These are phyloP conservation scores for Sanguinoderma infundibulare DNA, from an alignment of 1,284 basidiomycete species.

Conservation along the genomic window DNA sequence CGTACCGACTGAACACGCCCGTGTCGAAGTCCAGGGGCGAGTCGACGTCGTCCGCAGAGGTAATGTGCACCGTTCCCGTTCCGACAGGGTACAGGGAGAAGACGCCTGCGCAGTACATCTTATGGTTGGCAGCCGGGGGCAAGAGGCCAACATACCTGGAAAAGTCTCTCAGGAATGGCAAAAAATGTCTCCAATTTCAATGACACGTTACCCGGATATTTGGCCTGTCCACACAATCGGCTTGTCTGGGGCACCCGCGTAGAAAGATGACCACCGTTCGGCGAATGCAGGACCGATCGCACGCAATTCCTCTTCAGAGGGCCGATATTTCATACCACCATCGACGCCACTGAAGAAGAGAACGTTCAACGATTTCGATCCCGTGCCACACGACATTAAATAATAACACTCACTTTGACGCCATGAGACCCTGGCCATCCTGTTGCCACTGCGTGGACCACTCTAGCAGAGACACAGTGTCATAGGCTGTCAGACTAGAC, in stretches of 20 bases:
- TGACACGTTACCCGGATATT: not conserved
- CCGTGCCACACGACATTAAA: not conserved
- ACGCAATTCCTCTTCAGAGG: constrained; percentile 43
- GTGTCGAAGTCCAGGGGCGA: constrained; percentile 42
- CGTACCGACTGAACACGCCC: constrained; percentile 12
- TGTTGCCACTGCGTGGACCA: constrained; percentile 44
- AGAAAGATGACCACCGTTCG: constrained; percentile 44
- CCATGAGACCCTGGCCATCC: constrained; percentile 49
- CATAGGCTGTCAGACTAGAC: not conserved
- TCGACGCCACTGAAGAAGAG: constrained; percentile 41
- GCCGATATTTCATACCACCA: constrained; percentile 52
- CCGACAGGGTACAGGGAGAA: constrained; percentile 42
- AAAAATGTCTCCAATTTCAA: not conserved
- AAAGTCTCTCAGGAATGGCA: not conserved
- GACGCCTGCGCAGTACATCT: not conserved
- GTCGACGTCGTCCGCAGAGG: constrained; percentile 40
- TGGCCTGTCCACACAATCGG: constrained; percentile 40
- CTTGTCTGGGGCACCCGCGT: constrained; percentile 48
- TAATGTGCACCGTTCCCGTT: constrained; percentile 48
- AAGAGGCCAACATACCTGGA: constrained; percentile 5
- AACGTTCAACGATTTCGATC: not conserved
- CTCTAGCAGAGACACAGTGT: constrained; percentile 33
- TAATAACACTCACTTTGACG: constrained; percentile 44
- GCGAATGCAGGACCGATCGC: constrained; percentile 46
- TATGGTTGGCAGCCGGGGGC: not conserved